Evolutionary conservation across 2,329 filamentous ascomycete species (phyloP), one percentile per base, ranked within the genome.

Genomic region (Arthrobotrys sinensis): DNA sequence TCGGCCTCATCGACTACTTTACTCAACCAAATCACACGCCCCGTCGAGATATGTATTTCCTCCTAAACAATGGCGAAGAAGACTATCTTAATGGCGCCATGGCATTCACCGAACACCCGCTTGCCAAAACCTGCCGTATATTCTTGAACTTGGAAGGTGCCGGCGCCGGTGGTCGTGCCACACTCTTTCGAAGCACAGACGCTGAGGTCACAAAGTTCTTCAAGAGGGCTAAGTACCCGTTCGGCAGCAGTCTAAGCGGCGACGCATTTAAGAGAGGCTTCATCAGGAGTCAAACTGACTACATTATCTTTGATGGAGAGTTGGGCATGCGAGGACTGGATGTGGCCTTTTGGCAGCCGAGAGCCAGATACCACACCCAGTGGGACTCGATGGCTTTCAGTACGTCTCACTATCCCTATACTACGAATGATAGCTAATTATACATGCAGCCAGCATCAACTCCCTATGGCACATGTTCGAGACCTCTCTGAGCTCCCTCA

Each of bases 91-190:
- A 96, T 80, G 96, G 96, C 0, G 94, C 95, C 5, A 89, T 90
- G 77, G 94, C 92, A 4, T 97, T 96, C 82, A 91, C 92, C 32
- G 90, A 93, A 80, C 93, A 94, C 83, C 92, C 94, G 0, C 87
- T 97, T 80, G 90, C 93, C 10, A 90, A 89, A 65, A 92, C 96
- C 71, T 89, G 93, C 8, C 92, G 81, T 80, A 79, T 93, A 0
- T 98, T 99, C 83, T 86, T 98, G 80, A 99, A 99, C 81, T 89
- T 99, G 14, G 96, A 99, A 84, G 96, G 96, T 11, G 95, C 95
- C 46, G 96, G 95, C 62, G 95, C 95, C 11, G 96, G 96, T 10
- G 94, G 95, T 0, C 89, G 93, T 76, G 94, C 95, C 2, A 91
- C 92, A 10, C 86, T 98, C 1, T 98, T 99, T 85, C 90, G 96